phyloP scores from a whole-genome alignment of 2,329 filamentous ascomycete genomes.

The Fusarium caatingaense region DNA sequence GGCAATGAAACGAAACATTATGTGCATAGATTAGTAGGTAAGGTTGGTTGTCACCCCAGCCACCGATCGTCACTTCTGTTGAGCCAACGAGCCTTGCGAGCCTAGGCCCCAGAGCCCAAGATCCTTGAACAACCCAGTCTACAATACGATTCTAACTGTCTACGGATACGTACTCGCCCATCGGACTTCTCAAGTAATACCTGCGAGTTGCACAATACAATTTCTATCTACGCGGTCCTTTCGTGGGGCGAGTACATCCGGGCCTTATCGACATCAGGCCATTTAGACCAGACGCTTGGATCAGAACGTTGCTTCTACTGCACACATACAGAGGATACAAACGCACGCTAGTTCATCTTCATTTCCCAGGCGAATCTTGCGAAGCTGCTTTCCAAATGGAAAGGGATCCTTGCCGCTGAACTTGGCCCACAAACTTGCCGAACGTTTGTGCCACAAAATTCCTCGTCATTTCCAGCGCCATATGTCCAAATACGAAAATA shows the following conservation, averaged over 20 bases:
- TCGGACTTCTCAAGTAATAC: constrained; percentile 11
- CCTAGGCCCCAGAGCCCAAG: constrained; percentile 23
- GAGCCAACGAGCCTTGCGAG: constrained; percentile 27
- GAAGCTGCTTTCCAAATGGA: constrained; percentile 20
- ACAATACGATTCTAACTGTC: not conserved
- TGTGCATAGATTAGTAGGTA: constrained; percentile 14
- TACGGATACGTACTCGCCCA: constrained; percentile 1
- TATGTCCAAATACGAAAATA: constrained; percentile 39
- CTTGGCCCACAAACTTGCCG: constrained; percentile 32
- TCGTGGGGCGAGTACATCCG: constrained; percentile 24
- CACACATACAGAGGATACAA: constrained; percentile 23
- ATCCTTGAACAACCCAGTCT: constrained; percentile 25
- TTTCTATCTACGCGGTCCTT: constrained; percentile 9
- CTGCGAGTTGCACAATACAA: constrained; percentile 20
- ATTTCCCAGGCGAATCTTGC: constrained; percentile 40
- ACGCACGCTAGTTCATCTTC: constrained; percentile 36
- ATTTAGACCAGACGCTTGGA: constrained; percentile 29
- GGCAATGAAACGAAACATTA: constrained; percentile 47
- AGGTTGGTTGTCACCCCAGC: constrained; percentile 30
- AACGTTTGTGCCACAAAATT: constrained; percentile 31
- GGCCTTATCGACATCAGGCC: constrained; percentile 39
- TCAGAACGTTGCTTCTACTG: constrained; percentile 38
- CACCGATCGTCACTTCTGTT: constrained; percentile 38
- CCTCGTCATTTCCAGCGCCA: constrained; percentile 25
- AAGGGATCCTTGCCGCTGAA: constrained; percentile 42